phyloP scores from a whole-genome alignment of 2,329 filamentous ascomycete genomes.

The Diaporthe aspalathi region DNA sequence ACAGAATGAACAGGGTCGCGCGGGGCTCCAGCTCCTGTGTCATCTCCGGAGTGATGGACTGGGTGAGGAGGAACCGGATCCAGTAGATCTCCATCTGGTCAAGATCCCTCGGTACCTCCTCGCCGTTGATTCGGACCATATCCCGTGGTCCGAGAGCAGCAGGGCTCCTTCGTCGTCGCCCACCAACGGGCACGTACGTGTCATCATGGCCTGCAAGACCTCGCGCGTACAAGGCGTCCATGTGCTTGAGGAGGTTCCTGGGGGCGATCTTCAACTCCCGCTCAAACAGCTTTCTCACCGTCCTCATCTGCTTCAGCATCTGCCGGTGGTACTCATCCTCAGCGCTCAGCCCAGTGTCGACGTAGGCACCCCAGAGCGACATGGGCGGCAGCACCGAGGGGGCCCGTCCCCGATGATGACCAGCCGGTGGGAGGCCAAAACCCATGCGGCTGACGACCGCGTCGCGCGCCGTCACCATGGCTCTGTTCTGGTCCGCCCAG shows the following conservation, averaged over 20 bases:
- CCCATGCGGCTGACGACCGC: conserved; percentile 6
- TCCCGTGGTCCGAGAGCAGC: background rate
- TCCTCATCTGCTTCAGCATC: conserved; percentile 45
- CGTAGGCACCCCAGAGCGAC: conserved; percentile 42
- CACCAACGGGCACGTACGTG: background rate
- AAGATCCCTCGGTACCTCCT: conserved; percentile 31
- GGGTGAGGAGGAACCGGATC: conserved; percentile 48
- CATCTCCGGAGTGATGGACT: conserved; percentile 45
- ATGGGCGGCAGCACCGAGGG: conserved; percentile 41
- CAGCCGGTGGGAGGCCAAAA: background rate
- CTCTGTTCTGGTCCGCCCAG: conserved; percentile 26
- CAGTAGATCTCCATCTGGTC: conserved; percentile 48
- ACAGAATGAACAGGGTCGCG: conserved; percentile 47
- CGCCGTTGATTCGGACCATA: background rate
- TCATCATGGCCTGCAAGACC: background rate
- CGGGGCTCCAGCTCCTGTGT: conserved; percentile 41
- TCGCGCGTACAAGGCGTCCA: conserved; percentile 36
- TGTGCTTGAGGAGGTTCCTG: conserved; percentile 45
- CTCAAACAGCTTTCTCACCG: conserved; percentile 43
- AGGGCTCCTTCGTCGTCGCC: background rate
- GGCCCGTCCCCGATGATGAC: background rate
- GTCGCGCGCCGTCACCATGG: conserved; percentile 35
- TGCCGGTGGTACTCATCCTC: conserved; percentile 43
- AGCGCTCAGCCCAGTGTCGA: conserved; percentile 42
- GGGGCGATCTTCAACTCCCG: conserved; percentile 43